Evolutionary conservation across 306 rosid genomes (phyloP).

Genomic region (Malus asiatica): DNA sequence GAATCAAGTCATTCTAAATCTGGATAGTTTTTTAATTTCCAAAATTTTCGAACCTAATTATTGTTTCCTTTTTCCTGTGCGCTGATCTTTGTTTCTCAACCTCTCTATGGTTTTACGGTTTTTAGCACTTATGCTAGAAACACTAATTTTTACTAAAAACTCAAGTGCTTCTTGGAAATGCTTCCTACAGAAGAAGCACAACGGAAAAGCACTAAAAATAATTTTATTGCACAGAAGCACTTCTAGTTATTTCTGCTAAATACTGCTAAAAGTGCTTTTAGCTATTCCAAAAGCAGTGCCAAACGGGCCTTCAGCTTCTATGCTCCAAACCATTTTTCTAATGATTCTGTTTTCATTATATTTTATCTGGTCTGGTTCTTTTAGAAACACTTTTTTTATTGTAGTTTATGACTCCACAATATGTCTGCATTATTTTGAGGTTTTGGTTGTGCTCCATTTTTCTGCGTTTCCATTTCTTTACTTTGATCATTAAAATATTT

Average conservation of each 20-base stretch:
- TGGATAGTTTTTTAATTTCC: background rate
- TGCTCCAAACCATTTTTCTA: background rate
- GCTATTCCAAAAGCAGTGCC: background rate
- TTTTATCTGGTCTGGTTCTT: background rate
- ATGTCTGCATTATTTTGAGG: background rate
- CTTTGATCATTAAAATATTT: background rate
- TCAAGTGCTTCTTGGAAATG: background rate
- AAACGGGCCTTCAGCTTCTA: background rate
- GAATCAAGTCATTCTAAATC: background rate
- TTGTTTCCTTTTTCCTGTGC: background rate
- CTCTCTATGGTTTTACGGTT: background rate
- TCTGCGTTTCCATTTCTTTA: constrained; percentile 1
- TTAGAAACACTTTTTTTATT: background rate
- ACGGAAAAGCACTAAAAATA: background rate
- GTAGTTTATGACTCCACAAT: background rate
- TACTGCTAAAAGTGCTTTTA: background rate
- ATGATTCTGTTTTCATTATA: background rate
- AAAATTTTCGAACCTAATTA: background rate
- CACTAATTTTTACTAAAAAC: background rate
- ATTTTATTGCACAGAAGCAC: background rate
- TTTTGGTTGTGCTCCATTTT: background rate
- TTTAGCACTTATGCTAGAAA: too few species aligned
- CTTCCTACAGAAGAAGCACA: background rate
- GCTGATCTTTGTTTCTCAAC: background rate
- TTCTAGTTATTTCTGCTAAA: background rate